Conservation (phyloP, 1,139 yeast genomes). For the Pneumocystis sp. region DNA sequence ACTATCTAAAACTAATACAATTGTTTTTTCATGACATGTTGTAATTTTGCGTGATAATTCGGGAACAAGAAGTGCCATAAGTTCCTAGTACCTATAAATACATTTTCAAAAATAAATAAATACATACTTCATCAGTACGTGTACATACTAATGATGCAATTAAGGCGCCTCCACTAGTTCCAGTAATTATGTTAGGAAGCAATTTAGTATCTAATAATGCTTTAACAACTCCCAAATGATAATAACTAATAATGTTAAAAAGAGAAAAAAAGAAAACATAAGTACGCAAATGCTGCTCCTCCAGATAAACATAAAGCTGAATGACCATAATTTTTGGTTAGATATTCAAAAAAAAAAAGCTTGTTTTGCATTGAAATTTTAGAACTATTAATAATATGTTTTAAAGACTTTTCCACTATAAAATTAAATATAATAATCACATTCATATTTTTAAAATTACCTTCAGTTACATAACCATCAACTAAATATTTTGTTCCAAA, state of each 20-base stretch:
- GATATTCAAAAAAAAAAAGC: slow-evolving; percentile 40
- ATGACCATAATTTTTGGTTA: slow-evolving; percentile 53
- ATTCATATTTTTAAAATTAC: slow-evolving; percentile 19
- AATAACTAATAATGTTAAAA: slow-evolving; percentile 32
- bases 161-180: slow-evolving; percentile 75
- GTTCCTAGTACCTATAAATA: slow-evolving; percentile 26
- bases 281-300: slow-evolving; percentile 47
- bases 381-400: slow-evolving; percentile 29
- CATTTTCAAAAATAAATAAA: background rate
- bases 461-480: slow-evolving; percentile 40
- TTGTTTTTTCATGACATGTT: slow-evolving; percentile 45
- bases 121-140: slow-evolving; percentile 37
- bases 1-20: background rate
- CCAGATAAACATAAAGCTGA: slow-evolving; percentile 64
- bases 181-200: slow-evolving; percentile 56
- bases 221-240: slow-evolving; percentile 63
- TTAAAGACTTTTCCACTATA: slow-evolving; percentile 7
- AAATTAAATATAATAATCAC: slow-evolving; percentile 28
- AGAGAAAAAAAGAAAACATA: background rate
- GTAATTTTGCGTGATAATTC: slow-evolving; percentile 50
- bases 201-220: slow-evolving; percentile 54
- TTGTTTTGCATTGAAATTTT: slow-evolving; percentile 31
- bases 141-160: slow-evolving; percentile 63
- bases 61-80: slow-evolving; percentile 42
- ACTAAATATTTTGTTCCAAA: slow-evolving; percentile 58